Percentiles rank a stretch among this genome's conserved stretches.
These are phyloP conservation scores for Rhodotorula paludigena DNA, from an alignment of 768 basidiomycete species.

Conservation along the genomic window DNA sequence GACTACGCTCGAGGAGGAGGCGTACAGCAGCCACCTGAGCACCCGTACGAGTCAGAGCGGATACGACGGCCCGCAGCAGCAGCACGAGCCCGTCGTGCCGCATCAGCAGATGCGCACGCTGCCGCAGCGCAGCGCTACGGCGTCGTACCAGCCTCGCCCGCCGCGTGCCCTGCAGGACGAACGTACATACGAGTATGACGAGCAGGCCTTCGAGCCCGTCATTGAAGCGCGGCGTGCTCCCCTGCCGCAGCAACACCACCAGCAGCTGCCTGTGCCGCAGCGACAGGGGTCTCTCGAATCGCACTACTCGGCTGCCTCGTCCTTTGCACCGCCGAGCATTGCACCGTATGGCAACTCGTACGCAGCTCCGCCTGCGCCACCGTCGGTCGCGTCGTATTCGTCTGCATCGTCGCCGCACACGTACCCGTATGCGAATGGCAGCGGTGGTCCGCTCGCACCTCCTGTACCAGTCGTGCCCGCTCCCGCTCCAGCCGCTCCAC, in stretches of 20 bases:
- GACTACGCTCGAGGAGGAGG: background rate
- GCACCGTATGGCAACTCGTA: background rate
- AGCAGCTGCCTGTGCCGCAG: background rate
- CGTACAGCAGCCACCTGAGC: no score
- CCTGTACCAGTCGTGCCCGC: background rate
- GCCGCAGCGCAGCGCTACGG: background rate
- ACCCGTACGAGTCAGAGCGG: no score
- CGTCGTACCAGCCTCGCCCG: background rate
- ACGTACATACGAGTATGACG: background rate
- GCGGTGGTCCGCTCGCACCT: no score
- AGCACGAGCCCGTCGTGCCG: no score
- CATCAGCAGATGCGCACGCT: background rate
- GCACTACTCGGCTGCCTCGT: background rate
- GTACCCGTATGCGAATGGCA: background rate
- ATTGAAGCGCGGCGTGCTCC: conserved; percentile 1
- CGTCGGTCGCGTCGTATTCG: background rate
- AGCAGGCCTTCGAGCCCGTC: conserved; percentile 4
- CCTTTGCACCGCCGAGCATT: background rate
- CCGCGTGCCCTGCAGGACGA: background rate
- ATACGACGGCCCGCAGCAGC: no score
- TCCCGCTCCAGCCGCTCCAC: background rate
- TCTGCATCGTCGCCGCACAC: background rate
- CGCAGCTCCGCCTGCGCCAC: no score
- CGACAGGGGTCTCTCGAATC: background rate
- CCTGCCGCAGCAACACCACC: background rate